Base-by-base conservation (phyloP, 768 basidiomycete species). In the Collybia sordida region DNA sequence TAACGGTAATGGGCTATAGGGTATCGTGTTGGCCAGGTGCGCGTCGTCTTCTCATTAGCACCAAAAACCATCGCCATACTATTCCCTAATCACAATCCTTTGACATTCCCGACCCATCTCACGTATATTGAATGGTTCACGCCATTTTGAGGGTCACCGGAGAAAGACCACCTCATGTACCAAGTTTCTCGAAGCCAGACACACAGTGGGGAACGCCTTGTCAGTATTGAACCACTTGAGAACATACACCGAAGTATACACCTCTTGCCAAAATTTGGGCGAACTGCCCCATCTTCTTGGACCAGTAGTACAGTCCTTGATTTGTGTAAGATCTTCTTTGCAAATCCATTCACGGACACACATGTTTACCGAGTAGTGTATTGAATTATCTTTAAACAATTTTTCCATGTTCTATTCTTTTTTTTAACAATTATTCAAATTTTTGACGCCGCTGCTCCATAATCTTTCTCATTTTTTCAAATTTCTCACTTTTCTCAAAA, bases 91-190 rank as follows among this genome's bases (percentile, higher is more conserved):
- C n/a, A n/a, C n/a, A n/a, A n/a, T n/a, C 37, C 35, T 12, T 38
- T 54, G 15, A 40, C 24, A 3, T 35, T 47, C 19, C 49, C 48
- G 5, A 11, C 49, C 19, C 55, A 59, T 44, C 55, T 67, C 14
- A 64, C 64, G 2, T 66, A 64, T 48, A 54, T 66, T 7, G 60
- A 67, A 48, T 65, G 64, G 62, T 67, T 59, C 46, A 56, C 59
- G 14, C 31, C 52, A 3, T 64, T 64, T 42, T 18, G 47, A 19
- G 5, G 15, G n/a, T 19, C 15, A 14, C 52, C 55, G 1, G 58
- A 63, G 7, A 37, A 42, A n/a, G 6, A 57, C 34, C 53, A 58
- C 21, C 27, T 27, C 35, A 28, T 63, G 49, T 63, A 64, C 41
- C 27, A 58, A 50, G 23, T 18, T 59, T 15, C 28, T 9, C 5